Base-by-base conservation (phyloP, 495 filamentous ascomycete genomes). In the Trichoderma orchidacearum region DNA sequence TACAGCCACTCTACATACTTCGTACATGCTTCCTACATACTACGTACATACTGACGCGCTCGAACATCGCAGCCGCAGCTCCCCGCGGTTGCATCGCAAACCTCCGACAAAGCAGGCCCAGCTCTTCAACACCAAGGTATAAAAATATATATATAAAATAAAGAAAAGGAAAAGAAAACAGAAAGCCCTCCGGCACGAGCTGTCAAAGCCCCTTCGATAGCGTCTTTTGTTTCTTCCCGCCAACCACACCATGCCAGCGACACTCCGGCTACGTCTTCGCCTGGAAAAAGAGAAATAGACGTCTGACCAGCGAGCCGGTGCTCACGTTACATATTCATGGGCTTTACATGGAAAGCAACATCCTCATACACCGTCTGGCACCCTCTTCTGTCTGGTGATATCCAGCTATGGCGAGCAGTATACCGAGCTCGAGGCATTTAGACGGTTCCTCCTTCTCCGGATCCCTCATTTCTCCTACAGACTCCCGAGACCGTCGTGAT, bases 401-500 rank as follows among this genome's bases (percentile, higher is more conserved):
- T 13, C 7, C 18, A 0, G 15, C 41, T 23, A 48, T 48, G 41
- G 41, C 41, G 1, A 48, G 41, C 41, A 23, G 27, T 32, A 21
- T n/a, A 5, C 7, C 51, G 17, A 17, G 27, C 28, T 53, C 51
- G 51, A 53, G 27, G 12, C 51, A 17, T 59, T 54, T 36, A 51
- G 45, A 53, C 56, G 30, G 30, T 34, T 30, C 36, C 30, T 23
- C 31, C 51, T 30, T 32, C 51, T 53, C 51, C 1, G 55, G 62
- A 18, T 38, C 52, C 5, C 64, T 64, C 8, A 27, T 60, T 1
- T 68, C 67, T 4, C 59, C 66, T 0, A 50, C 56, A 29, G 41
- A 48, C 32, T 12, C 56, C 27, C 61, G 61, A 38, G 74, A 79
- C 12, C 79, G 84, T 27, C 72, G 83, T 51, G 83, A 78, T 17